A percentile compares a stretch with the other conserved stretches of the same genome.
phyloP scores from a whole-genome alignment of 2,329 filamentous ascomycete species.

The Colletotrichum sp. region DNA sequence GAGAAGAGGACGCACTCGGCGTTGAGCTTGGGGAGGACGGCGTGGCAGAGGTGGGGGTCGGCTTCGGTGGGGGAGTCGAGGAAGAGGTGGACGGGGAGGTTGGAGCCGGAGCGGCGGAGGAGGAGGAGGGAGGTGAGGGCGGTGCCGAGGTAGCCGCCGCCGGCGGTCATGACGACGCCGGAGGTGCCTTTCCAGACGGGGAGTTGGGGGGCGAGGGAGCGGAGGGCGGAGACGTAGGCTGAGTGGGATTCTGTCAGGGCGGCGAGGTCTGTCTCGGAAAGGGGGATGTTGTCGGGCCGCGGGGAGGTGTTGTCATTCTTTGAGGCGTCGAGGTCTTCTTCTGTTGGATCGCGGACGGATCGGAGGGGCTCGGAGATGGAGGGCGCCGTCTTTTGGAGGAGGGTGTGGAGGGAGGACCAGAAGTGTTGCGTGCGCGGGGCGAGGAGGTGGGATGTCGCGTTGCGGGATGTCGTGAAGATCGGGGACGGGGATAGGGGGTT shows the following conservation, averaged over 20 bases:
- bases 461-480: background rate
- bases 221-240: conserved; percentile 35
- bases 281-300: conserved; percentile 14
- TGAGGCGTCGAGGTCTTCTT: conserved; percentile 13
- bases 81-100: conserved; percentile 49
- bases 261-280: background rate
- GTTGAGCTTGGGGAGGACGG: conserved; percentile 30
- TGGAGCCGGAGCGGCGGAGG: conserved; percentile 54
- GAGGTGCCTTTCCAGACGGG: conserved; percentile 35
- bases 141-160: conserved; percentile 51
- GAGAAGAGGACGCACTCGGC: conserved; percentile 37
- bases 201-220: conserved; percentile 34
- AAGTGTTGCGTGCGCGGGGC: background rate
- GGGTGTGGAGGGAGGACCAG: conserved; percentile 12
- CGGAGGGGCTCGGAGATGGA: background rate
- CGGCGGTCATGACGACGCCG: conserved; percentile 57
- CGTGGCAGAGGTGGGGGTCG: conserved; percentile 34
- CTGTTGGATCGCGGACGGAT: background rate
- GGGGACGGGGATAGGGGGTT: background rate
- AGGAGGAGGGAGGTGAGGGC: conserved; percentile 56
- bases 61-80: conserved; percentile 35
- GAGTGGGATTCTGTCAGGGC: conserved; percentile 8
- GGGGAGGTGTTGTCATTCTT: background rate
- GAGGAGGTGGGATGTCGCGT: conserved; percentile 11
- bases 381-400: conserved; percentile 1